Evolutionary conservation across 2,329 filamentous ascomycete genomes (phyloP), one percentile per base, ranked within the genome.

Genomic region (Penicillium sp.): DNA sequence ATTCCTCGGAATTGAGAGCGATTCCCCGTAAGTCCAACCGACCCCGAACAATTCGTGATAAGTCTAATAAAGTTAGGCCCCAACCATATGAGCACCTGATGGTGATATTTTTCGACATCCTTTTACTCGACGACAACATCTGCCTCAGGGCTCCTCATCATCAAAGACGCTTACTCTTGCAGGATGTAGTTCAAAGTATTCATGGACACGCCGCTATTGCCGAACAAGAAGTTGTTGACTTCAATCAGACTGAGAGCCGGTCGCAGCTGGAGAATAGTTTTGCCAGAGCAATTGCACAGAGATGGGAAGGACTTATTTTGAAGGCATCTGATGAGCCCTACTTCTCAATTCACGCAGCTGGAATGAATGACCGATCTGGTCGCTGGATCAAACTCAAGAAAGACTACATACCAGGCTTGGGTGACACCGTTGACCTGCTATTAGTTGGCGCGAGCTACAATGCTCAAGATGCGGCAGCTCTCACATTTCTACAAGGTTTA

Each of bases 311-410:
- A 0, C 74, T 93, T 12, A 83, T 95, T 0, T 66, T 95, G 43
- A 95, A 95, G 66, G 82, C 85, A 0, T 74, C 73, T 28, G 83
- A 89, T 50, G 81, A 86, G 25, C 82, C 89, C 0, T 95, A 95
- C 62, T 87, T 95, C 53, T 73, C 80, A 47, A 58, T 70, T 1
- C 54, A 80, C 77, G 54, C 62, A 52, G 28, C 59, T 60, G 39
- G 56, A 39, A 62, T 47, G 18, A 59, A 59, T 48, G 57, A 40
- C 48, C 62, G 58, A 55, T 39, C 57, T 56, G 69, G 57, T 53
- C 74, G 28, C 73, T 85, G 82, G 63, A 87, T 95, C 60, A 95
- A 95, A 68, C 68, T 95, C 37, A 95, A 95, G 67, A 89, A 89
- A 60, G 88, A 93, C 60, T 95, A 94, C 59, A 79, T 95, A 34